phyloP scores from a whole-genome alignment of 2,329 filamentous ascomycete genomes.

The Didymella pomorum region DNA sequence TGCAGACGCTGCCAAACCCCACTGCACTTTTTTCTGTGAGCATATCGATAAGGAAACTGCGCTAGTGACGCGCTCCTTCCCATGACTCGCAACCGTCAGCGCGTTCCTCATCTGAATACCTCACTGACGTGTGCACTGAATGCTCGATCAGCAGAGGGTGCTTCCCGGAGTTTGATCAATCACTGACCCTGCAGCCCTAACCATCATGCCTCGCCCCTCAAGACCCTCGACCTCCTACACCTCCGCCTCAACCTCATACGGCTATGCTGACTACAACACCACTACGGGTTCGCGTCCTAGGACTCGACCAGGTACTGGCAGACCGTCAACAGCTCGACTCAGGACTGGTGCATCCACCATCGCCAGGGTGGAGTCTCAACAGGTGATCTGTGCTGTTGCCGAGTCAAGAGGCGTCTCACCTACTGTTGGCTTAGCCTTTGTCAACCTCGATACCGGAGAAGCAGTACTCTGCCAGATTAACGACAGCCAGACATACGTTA shows the following conservation, averaged over 20 bases:
- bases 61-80: conserved; percentile 36
- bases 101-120: conserved; percentile 15
- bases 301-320: conserved; percentile 43
- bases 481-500: conserved; percentile 90
- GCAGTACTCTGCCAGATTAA: conserved; percentile 88
- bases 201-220: conserved; percentile 36
- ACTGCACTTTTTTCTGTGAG: conserved; percentile 24
- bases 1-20: conserved; percentile 15
- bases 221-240: conserved; percentile 43
- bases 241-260: conserved; percentile 45
- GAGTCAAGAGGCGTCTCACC: conserved; percentile 89
- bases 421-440: conserved; percentile 82
- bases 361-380: conserved; percentile 66
- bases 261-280: conserved; percentile 47
- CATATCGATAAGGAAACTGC: conserved; percentile 34
- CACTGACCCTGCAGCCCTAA: conserved; percentile 35
- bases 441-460: conserved; percentile 86
- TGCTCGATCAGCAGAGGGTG: conserved; percentile 3
- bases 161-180: conserved; percentile 23
- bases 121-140: not conserved
- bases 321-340: conserved; percentile 58
- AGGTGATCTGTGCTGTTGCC: conserved; percentile 85
- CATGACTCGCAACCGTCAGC: not conserved
- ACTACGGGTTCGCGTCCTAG: conserved; percentile 48
- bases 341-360: conserved; percentile 66